A percentile compares a stretch with the other conserved stretches of the same genome.
phyloP scores from a whole-genome alignment of 331 rosid species.

The Quercus tomentella region DNA sequence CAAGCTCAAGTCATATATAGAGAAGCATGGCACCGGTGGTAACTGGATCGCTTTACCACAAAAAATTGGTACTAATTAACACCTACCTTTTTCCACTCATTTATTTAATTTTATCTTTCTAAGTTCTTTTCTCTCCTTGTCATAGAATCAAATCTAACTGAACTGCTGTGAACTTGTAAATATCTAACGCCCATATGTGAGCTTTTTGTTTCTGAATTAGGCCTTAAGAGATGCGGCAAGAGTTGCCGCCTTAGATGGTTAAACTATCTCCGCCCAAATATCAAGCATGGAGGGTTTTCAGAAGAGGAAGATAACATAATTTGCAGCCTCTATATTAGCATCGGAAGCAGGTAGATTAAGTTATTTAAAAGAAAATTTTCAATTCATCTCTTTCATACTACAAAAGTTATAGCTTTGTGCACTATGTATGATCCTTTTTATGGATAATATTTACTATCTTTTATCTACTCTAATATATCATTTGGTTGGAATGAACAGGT shows the following conservation, averaged over 20 bases:
- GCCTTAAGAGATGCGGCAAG: slow-evolving; percentile 90
- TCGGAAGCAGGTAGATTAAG: slow-evolving; percentile 72
- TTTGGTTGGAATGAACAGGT: slow-evolving; percentile 28
- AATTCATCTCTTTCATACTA: background rate
- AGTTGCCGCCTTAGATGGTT: slow-evolving; percentile 90
- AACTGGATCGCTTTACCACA: slow-evolving; percentile 96
- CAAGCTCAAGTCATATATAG: slow-evolving; percentile 86
- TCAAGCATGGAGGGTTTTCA: slow-evolving; percentile 84
- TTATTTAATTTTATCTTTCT: background rate
- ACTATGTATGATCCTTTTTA: too few relatives aligned
- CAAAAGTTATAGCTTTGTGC: background rate
- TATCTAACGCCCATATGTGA: background rate
- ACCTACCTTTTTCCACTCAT: background rate
- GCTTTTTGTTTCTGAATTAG: slow-evolving; percentile 26
- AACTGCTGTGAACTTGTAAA: background rate
- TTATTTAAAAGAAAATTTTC: too few relatives aligned
- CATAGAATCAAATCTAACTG: background rate
- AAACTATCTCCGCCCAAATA: slow-evolving; percentile 85
- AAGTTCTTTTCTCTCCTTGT: background rate
- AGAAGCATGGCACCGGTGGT: slow-evolving; percentile 76
- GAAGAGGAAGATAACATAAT: slow-evolving; percentile 87
- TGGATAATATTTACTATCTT: background rate
- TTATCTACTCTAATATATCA: background rate
- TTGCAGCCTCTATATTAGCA: slow-evolving; percentile 80
- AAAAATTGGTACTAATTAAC: slow-evolving; percentile 55